These are phyloP conservation scores for Fomitopsis palustris DNA, from an alignment of 1,284 basidiomycete species.

Conservation along the genomic window DNA sequence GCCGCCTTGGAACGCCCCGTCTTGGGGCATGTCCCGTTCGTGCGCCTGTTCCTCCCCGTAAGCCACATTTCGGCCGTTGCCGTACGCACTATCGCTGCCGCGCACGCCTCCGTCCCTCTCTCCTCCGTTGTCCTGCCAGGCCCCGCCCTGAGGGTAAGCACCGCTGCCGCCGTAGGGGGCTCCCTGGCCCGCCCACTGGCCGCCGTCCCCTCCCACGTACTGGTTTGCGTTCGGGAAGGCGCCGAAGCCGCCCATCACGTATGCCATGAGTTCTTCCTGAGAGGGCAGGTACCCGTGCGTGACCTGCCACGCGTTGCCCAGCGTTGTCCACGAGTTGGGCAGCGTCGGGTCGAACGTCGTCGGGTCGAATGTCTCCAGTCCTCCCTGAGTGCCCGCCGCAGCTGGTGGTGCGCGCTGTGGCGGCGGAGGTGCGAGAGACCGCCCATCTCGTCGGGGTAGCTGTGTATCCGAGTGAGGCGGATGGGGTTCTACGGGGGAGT, in stretches of 20 bases:
- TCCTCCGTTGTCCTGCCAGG: conserved; percentile 35
- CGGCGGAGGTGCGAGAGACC: conserved; percentile 3
- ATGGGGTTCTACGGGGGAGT: conserved; percentile 10
- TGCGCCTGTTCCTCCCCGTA: conserved; percentile 16
- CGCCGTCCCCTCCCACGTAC: conserved; percentile 10
- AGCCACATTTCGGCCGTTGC: conserved; percentile 33
- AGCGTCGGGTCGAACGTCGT: conserved; percentile 66
- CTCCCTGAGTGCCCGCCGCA: conserved; percentile 24
- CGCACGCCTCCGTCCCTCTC: conserved; percentile 22
- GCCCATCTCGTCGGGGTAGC: not conserved
- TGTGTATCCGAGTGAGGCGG: conserved; percentile 9
- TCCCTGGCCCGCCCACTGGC: conserved; percentile 12
- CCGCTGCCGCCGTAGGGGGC: conserved; percentile 6
- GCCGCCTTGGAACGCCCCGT: not conserved
- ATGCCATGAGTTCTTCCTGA: conserved; percentile 71
- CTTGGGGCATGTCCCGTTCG: conserved; percentile 36
- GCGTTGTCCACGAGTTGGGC: conserved; percentile 68
- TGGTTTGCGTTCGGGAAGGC: conserved; percentile 10
- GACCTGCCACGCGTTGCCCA: conserved; percentile 69
- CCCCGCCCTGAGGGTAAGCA: not conserved
- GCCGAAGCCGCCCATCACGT: conserved; percentile 43
- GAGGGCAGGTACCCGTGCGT: conserved; percentile 64
- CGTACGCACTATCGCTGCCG: conserved; percentile 28
- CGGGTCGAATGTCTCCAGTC: conserved; percentile 66
- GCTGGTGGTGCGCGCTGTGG: not conserved